phyloP scores from a whole-genome alignment of 169 alveolate genomes.

The Cryptosporidium canis region DNA sequence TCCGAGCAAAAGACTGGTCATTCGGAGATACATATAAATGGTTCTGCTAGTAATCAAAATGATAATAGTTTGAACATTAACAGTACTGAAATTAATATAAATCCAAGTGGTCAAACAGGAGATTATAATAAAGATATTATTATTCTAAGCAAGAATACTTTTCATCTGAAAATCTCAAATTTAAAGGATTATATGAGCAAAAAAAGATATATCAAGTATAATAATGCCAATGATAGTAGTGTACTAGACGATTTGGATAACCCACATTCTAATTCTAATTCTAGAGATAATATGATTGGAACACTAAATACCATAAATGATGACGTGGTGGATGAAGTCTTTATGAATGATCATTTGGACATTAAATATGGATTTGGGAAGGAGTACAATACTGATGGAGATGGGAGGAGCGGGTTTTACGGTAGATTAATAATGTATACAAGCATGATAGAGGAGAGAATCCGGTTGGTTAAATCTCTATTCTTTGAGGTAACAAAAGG shows the following conservation, averaged over 20 bases:
- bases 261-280: background rate
- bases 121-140: background rate
- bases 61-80: background rate
- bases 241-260: background rate
- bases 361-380: background rate
- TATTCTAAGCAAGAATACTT: slow-evolving; percentile 13
- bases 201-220: background rate
- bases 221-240: background rate
- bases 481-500: background rate
- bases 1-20: background rate
- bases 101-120: background rate
- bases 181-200: slow-evolving; percentile 1
- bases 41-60: background rate
- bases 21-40: background rate
- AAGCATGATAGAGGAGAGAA: background rate
- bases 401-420: background rate
- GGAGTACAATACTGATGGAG: background rate
- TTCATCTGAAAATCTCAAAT: slow-evolving; percentile 36
- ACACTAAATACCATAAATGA: background rate
- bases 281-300: background rate
- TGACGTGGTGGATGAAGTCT: background rate
- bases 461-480: background rate
- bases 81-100: background rate
- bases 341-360: background rate
- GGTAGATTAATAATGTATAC: background rate